Percentiles rank a stretch among this genome's conserved stretches.
Conservation (phyloP, 768 basidiomycete genomes). For the Austroboletus festivus region DNA sequence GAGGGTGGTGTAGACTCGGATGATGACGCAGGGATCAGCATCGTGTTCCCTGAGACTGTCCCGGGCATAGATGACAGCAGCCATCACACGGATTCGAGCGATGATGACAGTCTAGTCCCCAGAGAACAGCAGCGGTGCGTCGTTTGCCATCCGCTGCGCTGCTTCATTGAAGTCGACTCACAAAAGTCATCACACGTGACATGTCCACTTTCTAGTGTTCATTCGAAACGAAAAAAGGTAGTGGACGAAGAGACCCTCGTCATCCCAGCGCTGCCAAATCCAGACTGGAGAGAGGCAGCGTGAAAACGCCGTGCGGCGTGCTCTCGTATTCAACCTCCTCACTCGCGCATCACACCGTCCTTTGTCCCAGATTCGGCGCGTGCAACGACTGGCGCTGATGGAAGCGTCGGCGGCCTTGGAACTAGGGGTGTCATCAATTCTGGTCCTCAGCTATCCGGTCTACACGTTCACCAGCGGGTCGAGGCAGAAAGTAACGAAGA, state of each 20-base stretch:
- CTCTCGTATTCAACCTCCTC: neutral
- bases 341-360: conserved; percentile 24
- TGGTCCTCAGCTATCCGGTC: conserved; percentile 65
- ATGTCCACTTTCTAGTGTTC: conserved; percentile 34
- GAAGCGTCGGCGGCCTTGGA: conserved; percentile 75
- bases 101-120: conserved; percentile 65
- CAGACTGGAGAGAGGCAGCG: conserved; percentile 85
- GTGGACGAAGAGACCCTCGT: conserved; percentile 49
- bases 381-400: conserved; percentile 58
- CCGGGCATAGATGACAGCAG: conserved; percentile 25
- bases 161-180: conserved; percentile 64
- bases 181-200: conserved; percentile 41
- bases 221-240: conserved; percentile 39
- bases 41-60: conserved; percentile 21
- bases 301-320: conserved; percentile 46
- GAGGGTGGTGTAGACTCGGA: conserved; percentile 13
- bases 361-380: conserved; percentile 66
- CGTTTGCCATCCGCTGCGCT: neutral
- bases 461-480: conserved; percentile 38
- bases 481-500: too few relatives aligned
- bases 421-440: conserved; percentile 74
- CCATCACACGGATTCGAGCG: conserved; percentile 47
- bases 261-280: conserved; percentile 82
- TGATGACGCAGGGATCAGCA: conserved; percentile 24
- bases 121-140: conserved; percentile 77